Evolutionary conservation across 2,329 filamentous ascomycete genomes (phyloP), one percentile per base, ranked within the genome.

Genomic region (Nothophoma quercina): DNA sequence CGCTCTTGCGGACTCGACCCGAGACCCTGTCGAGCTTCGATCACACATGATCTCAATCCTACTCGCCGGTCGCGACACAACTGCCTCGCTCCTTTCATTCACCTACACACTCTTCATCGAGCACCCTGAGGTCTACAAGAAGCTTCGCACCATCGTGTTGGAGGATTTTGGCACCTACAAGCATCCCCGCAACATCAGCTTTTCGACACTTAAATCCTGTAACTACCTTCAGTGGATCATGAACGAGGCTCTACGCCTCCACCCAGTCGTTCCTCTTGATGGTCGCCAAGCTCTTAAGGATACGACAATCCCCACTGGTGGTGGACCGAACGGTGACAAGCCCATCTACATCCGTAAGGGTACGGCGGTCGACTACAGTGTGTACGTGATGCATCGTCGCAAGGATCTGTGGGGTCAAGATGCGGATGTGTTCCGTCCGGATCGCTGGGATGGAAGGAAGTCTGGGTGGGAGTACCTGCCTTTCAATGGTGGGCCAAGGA

Each of bases 51-150:
- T 95, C 12, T 87, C 88, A 36, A 85, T 96, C 16, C 83, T 96
- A 2, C 83, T 96, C 7, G 93, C 93, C 1, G 91, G 91, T 7
- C 83, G 90, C 32, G 93, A 97, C 72, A 96, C 92, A 13, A 96
- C 93, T 0, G 91, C 92, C 25, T 84, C 81, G 1, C 89, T 90
- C 0, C 81, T 97, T 0, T 89, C 87, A 0, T 96, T 90, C 85
- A 81, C 85, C 35, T 81, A 96, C 51, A 60, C 68, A 39, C 36
- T 61, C 16, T 59, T 75, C 45, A 71, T 70, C 13, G 64, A 75
- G n/a, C 72, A 75, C 32, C 73, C 75, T 2, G 62, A 65, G 4
- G 58, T 73, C 46, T 61, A 71, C 66, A 36, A 58, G 47, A 56
- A 72, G 58, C 58, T 77, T 59, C 51, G 80, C 22, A 54, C 62